phyloP scores from a whole-genome alignment of 345 rosid species.

The Ceriops zippeliana region DNA sequence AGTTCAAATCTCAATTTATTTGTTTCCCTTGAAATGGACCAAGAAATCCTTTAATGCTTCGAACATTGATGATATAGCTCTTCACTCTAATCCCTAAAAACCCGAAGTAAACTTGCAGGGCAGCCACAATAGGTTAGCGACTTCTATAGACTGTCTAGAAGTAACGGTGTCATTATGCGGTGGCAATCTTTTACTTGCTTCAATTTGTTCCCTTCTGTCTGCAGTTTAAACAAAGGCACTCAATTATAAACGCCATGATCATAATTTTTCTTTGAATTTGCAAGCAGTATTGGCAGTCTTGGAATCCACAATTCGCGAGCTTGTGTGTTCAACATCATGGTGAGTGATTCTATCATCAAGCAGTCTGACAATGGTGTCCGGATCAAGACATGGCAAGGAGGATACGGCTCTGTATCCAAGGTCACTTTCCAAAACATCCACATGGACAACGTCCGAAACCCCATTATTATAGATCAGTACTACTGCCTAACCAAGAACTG shows the following conservation, averaged over 20 bases:
- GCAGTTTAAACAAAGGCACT: not conserved
- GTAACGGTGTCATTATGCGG: too few species aligned
- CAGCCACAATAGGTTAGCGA: too few species aligned
- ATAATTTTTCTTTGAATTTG: not conserved
- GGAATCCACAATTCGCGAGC: conserved; percentile 30
- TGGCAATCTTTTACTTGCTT: too few species aligned
- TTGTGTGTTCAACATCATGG: conserved; percentile 35
- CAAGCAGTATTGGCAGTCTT: conserved; percentile 38
- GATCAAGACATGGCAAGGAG: conserved; percentile 46
- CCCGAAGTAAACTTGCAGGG: too few species aligned
- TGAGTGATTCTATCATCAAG: conserved; percentile 21
- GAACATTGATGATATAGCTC: not conserved
- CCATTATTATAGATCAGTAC: conserved; percentile 37
- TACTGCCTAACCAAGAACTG: conserved; percentile 28
- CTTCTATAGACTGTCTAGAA: too few species aligned
- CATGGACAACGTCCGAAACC: conserved; percentile 28
- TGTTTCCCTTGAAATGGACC: conserved; percentile 5
- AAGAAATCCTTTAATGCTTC: conserved; percentile 1
- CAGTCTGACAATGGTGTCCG: conserved; percentile 32
- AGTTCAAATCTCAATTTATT: conserved; percentile 1
- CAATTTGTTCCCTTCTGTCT: not conserved
- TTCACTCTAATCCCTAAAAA: not conserved
- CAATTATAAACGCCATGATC: not conserved
- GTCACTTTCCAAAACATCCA: conserved; percentile 29
- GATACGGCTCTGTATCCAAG: conserved; percentile 25